These are phyloP conservation scores for Aspergillus pseudotamarii DNA, from an alignment of 2,329 filamentous ascomycete species.

Conservation along the genomic window DNA sequence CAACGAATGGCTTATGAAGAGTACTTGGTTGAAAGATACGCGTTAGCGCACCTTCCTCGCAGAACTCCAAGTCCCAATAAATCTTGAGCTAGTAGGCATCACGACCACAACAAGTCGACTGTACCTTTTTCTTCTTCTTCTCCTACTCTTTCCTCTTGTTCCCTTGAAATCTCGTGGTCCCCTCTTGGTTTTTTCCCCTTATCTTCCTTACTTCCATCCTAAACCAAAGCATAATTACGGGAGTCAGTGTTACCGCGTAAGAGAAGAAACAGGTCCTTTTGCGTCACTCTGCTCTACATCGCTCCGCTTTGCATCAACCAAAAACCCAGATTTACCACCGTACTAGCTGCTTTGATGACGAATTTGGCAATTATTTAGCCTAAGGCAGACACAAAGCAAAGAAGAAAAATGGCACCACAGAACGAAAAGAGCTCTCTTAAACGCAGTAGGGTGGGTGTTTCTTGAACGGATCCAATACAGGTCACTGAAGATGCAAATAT, in stretches of 20 bases:
- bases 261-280: neutral
- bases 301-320: neutral
- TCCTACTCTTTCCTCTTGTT: neutral
- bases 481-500: constrained; percentile 27
- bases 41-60: neutral
- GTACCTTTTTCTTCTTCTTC: neutral
- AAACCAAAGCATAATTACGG: neutral
- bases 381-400: neutral
- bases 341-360: neutral
- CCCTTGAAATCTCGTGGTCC: neutral
- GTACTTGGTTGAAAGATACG: neutral
- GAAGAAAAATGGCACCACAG: constrained; percentile 47
- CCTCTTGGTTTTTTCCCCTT: neutral
- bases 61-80: neutral
- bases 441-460: constrained; percentile 66
- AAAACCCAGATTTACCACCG: no score
- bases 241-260: neutral
- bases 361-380: neutral
- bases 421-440: constrained; percentile 83
- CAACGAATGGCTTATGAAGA: neutral
- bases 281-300: neutral
- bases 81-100: neutral
- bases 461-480: constrained; percentile 22
- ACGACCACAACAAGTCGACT: neutral
- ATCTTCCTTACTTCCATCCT: neutral